Base-by-base conservation (phyloP, 2,329 filamentous ascomycete genomes). In the Leptographium wingfieldii region DNA sequence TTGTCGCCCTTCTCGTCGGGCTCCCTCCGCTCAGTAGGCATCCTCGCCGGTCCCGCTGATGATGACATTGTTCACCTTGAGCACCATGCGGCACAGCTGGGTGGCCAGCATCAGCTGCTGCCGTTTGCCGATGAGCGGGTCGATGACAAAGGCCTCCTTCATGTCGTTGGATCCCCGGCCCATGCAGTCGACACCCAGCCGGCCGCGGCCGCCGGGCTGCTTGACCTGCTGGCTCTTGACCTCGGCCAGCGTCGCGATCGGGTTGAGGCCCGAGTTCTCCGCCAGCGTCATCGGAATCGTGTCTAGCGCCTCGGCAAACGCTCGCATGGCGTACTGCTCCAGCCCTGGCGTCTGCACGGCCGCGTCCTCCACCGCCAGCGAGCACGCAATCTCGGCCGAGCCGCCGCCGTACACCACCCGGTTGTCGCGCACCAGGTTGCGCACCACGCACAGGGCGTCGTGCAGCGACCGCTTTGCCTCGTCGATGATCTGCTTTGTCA, bases 271-370 rank as follows among this genome's bases (percentile, higher is more conserved):
- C 66, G 90, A 95, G 81, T 99, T 99, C 81, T 99, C 92, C 11
- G 94, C 92, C 62, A 99, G 81, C 2, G 94, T 90, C 90, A 99
- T 94, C 40, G 94, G 94, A 1, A 99, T 81, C 1, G 89, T 81
- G 73, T 99, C 94, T 43, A 99, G 83, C 5, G 94, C 95, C 73
- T 97, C 92, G 63, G 94, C 84, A 71, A 99, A 99, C 29, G 94
- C 94, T 63, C 94, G 89, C 92, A 99, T 99, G 65, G 92, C 92
- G 74, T 99, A 99, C 76, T 99, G 94, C 76, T 96, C 92, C 48
- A 99, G 83, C n/a, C 94, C 94, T 29, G 92, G 90, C 58, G 90
- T 96, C 85, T 95, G 90, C 69, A 92, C 86, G 52, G 92, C 92
- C 31, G 90, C 92, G 68, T 96, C 92, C 74, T 97, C 92, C 54